Conservation (phyloP, 345 rosid species). For the Geranium rotundifolium region DNA sequence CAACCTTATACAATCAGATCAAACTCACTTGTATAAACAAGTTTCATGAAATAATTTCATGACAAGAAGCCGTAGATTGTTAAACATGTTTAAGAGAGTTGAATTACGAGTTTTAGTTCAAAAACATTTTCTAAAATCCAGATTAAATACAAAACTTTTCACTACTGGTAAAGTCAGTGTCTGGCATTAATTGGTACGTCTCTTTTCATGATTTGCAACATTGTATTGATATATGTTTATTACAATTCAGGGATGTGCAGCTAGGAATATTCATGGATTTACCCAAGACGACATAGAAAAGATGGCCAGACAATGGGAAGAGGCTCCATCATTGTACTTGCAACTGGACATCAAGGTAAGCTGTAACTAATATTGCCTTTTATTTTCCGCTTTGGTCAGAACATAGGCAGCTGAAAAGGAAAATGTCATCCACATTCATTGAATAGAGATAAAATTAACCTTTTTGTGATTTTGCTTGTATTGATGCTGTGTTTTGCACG, state of each 20-base stretch:
- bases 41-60: neutral
- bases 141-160: neutral
- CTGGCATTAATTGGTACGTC: neutral
- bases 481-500: conserved; percentile 12
- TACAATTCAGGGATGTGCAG: conserved; percentile 82
- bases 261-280: conserved; percentile 85
- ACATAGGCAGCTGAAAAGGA: neutral
- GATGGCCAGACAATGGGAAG: conserved; percentile 87
- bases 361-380: conserved; percentile 1
- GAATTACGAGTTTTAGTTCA: neutral
- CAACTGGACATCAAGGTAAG: conserved; percentile 69
- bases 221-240: conserved; percentile 1
- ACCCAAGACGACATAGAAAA: conserved; percentile 58
- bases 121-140: neutral
- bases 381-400: conserved; percentile 1
- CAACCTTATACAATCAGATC: neutral
- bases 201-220: neutral
- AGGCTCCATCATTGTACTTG: conserved; percentile 68
- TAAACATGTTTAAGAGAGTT: neutral
- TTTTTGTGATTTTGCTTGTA: neutral
- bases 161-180: neutral
- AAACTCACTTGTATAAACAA: neutral
- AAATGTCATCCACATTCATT: neutral
- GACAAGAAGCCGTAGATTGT: neutral
- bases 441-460: neutral